A percentile compares a stretch with the other conserved stretches of the same genome.
These are phyloP conservation scores for Thielaviopsis musarum DNA, from an alignment of 2,329 filamentous ascomycete genomes.

Conservation along the genomic window DNA sequence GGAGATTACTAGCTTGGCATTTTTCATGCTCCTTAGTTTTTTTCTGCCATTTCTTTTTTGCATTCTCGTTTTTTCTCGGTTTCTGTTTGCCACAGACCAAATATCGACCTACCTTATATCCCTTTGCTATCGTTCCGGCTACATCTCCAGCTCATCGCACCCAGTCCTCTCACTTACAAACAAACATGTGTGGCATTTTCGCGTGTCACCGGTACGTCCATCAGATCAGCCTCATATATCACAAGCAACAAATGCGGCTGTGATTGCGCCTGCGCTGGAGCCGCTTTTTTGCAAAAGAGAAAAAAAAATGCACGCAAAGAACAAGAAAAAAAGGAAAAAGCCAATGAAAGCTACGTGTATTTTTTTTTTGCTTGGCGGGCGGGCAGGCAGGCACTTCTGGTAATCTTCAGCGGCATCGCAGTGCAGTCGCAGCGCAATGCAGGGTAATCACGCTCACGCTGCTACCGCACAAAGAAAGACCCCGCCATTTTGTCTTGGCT, in stretches of 20 bases:
- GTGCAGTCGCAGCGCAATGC: not conserved
- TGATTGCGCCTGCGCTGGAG: not conserved
- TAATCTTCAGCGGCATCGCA: not conserved
- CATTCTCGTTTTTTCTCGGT: not conserved
- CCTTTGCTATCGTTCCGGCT: not conserved
- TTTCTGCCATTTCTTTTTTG: not conserved
- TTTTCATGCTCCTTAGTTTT: not conserved
- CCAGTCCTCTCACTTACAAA: not conserved
- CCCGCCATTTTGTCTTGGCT: not conserved
- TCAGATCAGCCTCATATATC: not conserved
- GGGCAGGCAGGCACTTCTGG: not conserved
- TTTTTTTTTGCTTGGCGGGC: not conserved
- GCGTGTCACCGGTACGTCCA: conserved; percentile 69
- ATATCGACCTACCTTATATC: not conserved
- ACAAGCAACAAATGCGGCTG: not conserved
- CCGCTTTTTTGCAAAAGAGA: not conserved
- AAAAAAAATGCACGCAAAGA: not conserved
- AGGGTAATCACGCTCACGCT: not conserved
- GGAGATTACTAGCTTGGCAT: not conserved
- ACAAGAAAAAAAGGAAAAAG: not conserved
- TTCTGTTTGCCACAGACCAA: not conserved
- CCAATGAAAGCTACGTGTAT: not conserved
- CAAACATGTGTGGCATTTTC: conserved; percentile 84
- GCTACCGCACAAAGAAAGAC: not conserved
- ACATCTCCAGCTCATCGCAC: not conserved